Base-by-base conservation (phyloP, 495 filamentous ascomycete genomes). In the Neurospora hispaniola region DNA sequence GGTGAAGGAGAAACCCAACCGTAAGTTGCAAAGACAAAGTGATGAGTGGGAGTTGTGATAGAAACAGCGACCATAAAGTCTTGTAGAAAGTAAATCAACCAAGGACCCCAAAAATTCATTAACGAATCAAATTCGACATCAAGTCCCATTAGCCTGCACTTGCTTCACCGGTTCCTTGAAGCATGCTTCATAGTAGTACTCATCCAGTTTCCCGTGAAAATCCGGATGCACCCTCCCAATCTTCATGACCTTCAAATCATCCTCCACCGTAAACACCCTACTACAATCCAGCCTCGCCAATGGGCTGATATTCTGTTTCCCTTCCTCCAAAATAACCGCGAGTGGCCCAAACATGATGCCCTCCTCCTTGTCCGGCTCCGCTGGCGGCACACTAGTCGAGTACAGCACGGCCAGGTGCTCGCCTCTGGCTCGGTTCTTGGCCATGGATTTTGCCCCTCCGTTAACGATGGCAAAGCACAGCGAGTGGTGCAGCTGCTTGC, bases 401-500 rank as follows among this genome's bases (percentile, higher is more conserved):
- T 79, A 66, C 44, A 82, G 73, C 62, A 82, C 80, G 35, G 78
- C 77, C 43, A 74, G 77, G 59, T 81, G 77, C 0, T 31, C 78
- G 70, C 6, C 74, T 73, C 5, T 70, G 39, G 71, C 38, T 70
- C 38, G 4, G 68, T 27, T 66, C 62, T 71, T 73, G 70, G 41
- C 38, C 12, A 38, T 71, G 16, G 66, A 70, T 5, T 44, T 70
- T 1, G 69, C 69, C 14, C 66, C 70, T 38, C 48, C 77, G 6
- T 79, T 79, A 2, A 77, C 77, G 73, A 82, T 79, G 71, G 70
- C 70, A 69, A 82, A 79, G 75, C 80, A 82, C 10, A 82, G 73
- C 2, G 78, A 76, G 73, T 81, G 76, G 72, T 78, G 73, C 44
- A 73, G 70, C 35, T 76, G 76, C 62, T 74, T 74, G 5, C 78